Base-by-base conservation (phyloP, 768 basidiomycete species). In the Trametes cubensis region DNA sequence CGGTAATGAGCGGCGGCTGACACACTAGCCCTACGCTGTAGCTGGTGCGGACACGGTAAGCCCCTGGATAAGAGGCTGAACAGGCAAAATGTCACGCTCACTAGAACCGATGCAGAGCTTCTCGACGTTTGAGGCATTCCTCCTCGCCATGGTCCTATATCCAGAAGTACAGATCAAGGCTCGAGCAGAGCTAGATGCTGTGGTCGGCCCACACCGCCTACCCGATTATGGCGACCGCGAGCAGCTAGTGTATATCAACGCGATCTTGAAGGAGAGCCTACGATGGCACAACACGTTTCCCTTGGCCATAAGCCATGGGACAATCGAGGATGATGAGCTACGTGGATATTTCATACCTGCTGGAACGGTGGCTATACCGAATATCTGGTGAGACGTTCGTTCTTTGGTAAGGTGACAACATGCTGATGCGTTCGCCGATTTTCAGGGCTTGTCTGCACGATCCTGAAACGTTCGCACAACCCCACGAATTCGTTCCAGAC, bases 401-500 rank as follows among this genome's bases (percentile, higher is more conserved):
- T 7, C 10, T 39, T 38, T 1, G 15, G 2, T 40, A 6, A 17
- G 23, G 10, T 26, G 15, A 14, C 6, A 34, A 15, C 47, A 25
- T 21, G 39, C 7, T 28, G 42, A 49, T 20, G 4, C 15, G 21
- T 1, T 34, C 45, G 7, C n/a, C 39, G 14, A 20, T 53, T 4
- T 13, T 23, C 28, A 62, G 62, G 63, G 55, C 54, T 71, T 93
- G 95, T 6, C 79, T 95, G 46, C 95, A 97, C 72, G 97, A 98
- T 75, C 83, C 89, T 23, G 78, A 80, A 41, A 83, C 94, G 41
- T 99, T 91, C 80, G 90, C 92, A 23, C 84, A 94, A 39, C 96
- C 95, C 11, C 91, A 95, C 38, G 71, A 74, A 45, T 88, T 98
- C 75, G 62, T 78, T 17, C 97, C 97, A 10, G 95, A 97, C 69